These are phyloP conservation scores for Nemania sp. DNA, from an alignment of 2,329 filamentous ascomycete genomes.

Conservation along the genomic window DNA sequence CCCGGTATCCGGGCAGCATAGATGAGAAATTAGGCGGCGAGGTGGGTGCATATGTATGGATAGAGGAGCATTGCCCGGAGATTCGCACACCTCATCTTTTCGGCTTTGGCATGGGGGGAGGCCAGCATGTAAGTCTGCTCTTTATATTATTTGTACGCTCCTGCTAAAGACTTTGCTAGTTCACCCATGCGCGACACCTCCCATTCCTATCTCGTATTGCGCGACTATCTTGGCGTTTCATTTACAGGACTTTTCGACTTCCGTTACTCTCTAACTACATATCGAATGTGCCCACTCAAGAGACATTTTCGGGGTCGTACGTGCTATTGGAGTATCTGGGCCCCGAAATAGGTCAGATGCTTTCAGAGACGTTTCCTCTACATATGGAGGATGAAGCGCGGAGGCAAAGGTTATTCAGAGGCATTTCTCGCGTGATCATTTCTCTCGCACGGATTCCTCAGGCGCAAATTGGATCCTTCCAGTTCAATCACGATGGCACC, in stretches of 20 bases:
- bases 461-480: constrained; percentile 8
- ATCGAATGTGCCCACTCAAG: neutral
- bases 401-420: constrained; percentile 1
- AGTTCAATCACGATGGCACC: neutral
- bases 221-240: neutral
- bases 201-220: neutral
- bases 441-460: neutral
- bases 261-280: constrained; percentile 5
- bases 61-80: constrained; percentile 6
- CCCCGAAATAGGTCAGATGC: constrained; percentile 1
- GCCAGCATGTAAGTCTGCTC: neutral
- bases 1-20: constrained; percentile 8
- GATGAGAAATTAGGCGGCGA: constrained; percentile 9
- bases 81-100: constrained; percentile 8
- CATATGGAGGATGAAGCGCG: neutral
- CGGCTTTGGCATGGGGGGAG: constrained; percentile 3
- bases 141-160: neutral
- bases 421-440: constrained; percentile 5
- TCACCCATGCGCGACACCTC: constrained; percentile 2
- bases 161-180: constrained; percentile 6
- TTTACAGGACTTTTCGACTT: constrained; percentile 1
- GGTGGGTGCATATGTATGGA: neutral
- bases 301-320: neutral
- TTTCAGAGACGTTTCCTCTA: neutral
- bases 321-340: constrained; percentile 6